phyloP scores from a whole-genome alignment of 441 rosid genomes.

The Hura crepitans region DNA sequence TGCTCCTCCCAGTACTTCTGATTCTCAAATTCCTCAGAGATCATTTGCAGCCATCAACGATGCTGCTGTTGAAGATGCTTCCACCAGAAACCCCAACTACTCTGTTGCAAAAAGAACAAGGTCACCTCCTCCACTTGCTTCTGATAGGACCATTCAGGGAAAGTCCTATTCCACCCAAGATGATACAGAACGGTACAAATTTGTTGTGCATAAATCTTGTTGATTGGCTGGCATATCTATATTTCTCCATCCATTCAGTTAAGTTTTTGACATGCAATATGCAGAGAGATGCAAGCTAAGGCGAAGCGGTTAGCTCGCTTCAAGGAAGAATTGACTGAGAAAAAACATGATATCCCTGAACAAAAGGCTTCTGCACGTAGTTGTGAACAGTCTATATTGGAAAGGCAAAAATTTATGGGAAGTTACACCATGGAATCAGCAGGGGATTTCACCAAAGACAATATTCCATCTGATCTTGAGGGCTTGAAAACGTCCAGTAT shows the following conservation, averaged over 20 bases:
- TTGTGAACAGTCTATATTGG: slow-evolving; percentile 35
- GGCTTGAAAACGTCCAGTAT: slow-evolving; percentile 50
- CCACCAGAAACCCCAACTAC: slow-evolving; percentile 31
- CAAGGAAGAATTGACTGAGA: slow-evolving; percentile 64
- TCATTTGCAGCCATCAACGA: slow-evolving; percentile 28
- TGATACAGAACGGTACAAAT: slow-evolving; percentile 61
- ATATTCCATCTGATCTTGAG: slow-evolving; percentile 49
- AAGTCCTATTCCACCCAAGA: slow-evolving; percentile 39
- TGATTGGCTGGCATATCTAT: not conserved
- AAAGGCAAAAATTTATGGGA: slow-evolving; percentile 33
- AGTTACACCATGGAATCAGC: slow-evolving; percentile 35
- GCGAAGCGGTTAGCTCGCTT: slow-evolving; percentile 91
- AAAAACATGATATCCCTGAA: slow-evolving; percentile 38
- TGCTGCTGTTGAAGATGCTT: slow-evolving; percentile 30
- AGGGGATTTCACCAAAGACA: slow-evolving; percentile 40
- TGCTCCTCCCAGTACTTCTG: slow-evolving; percentile 33
- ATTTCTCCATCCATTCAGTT: slow-evolving; percentile 15
- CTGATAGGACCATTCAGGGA: slow-evolving; percentile 42
- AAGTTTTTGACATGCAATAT: slow-evolving; percentile 19
- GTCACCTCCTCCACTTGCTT: slow-evolving; percentile 51
- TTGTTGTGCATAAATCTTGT: slow-evolving; percentile 19
- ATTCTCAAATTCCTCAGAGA: slow-evolving; percentile 41
- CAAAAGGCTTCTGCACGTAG: slow-evolving; percentile 40
- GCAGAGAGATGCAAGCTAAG: slow-evolving; percentile 91
- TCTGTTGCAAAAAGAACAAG: slow-evolving; percentile 62